Conservation (phyloP, 257 asterid genomes). For the Solanum raphanifolium region DNA sequence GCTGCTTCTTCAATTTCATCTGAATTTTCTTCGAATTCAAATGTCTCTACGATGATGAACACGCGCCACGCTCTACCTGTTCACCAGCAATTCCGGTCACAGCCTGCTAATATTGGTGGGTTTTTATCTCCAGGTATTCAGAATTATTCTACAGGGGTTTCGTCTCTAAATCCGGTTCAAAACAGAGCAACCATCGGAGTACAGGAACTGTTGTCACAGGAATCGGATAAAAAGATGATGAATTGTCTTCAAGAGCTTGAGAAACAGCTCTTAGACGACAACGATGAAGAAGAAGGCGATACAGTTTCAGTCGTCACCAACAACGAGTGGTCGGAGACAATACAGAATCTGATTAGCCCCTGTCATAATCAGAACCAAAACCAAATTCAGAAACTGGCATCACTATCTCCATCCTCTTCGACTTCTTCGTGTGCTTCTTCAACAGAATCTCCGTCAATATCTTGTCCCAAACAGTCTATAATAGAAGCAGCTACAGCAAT, state of each 20-base stretch:
- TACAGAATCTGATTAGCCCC: constrained; percentile 41
- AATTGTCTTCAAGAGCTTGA: constrained; percentile 60
- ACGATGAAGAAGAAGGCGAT: constrained; percentile 33
- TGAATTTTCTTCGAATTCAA: constrained; percentile 26
- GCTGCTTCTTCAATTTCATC: not conserved
- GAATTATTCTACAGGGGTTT: constrained; percentile 7
- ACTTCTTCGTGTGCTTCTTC: constrained; percentile 69
- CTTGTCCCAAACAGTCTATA: constrained; percentile 42
- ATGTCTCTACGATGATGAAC: constrained; percentile 22
- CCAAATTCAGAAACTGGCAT: constrained; percentile 22
- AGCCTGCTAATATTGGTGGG: constrained; percentile 3
- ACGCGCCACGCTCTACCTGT: constrained; percentile 39
- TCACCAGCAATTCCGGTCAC: constrained; percentile 38
- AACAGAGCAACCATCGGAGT: constrained; percentile 7
- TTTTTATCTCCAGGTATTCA: not conserved
- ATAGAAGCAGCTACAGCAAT: constrained; percentile 51
- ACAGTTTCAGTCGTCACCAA: constrained; percentile 42
- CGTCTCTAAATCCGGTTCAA: constrained; percentile 26
- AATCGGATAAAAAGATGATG: constrained; percentile 44
- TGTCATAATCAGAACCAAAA: not conserved
- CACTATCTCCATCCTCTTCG: constrained; percentile 63
- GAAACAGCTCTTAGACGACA: constrained; percentile 59
- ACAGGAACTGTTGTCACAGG: constrained; percentile 7
- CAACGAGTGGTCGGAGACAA: constrained; percentile 74
- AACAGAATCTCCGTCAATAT: constrained; percentile 43